Percentiles rank a stretch among this genome's conserved stretches.
phyloP scores from a whole-genome alignment of 1,284 basidiomycete species.

The Ceratobasidium sp. region DNA sequence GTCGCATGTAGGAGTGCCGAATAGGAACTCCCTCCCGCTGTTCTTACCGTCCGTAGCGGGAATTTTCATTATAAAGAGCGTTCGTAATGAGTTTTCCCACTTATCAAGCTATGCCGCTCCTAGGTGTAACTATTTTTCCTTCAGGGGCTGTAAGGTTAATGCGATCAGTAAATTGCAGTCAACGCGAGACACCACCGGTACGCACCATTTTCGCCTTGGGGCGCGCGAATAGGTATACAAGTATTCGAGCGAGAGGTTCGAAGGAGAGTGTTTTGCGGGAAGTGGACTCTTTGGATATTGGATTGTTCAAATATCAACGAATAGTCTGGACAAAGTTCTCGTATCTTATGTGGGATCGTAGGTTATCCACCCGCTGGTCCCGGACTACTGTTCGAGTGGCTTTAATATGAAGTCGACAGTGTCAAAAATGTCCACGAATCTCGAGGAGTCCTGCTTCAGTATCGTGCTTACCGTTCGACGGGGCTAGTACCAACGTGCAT shows the following conservation, averaged over 20 bases:
- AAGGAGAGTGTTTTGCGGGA: constrained; percentile 92
- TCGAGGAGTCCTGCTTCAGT: constrained; percentile 55
- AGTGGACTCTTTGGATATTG: constrained; percentile 83
- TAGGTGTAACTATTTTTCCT: constrained; percentile 78
- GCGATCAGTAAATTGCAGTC: constrained; percentile 28
- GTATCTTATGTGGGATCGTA: constrained; percentile 93
- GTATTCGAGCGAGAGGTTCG: constrained; percentile 83
- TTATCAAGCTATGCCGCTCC: constrained; percentile 85
- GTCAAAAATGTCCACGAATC: constrained; percentile 88
- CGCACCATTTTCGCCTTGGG: constrained; percentile 77
- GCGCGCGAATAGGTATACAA: constrained; percentile 81
- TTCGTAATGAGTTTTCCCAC: constrained; percentile 71
- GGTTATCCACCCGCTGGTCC: constrained; percentile 96
- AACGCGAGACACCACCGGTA: constrained; percentile 48
- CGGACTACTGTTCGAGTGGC: constrained; percentile 90
- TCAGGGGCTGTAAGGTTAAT: constrained; percentile 67
- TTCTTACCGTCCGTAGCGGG: too few relatives aligned
- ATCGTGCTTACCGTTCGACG: constrained; percentile 78
- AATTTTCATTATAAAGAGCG: constrained; percentile 9
- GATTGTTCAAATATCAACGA: background rate
- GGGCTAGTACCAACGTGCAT: constrained; percentile 89
- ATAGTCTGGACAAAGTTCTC: constrained; percentile 56
- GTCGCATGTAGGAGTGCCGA: too few relatives aligned
- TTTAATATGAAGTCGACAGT: constrained; percentile 95
- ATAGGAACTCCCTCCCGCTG: too few relatives aligned